A percentile compares a stretch with the other conserved stretches of the same genome.
Conservation (phyloP, 1,139 yeast species). For the Suhomyces guaymorum region DNA sequence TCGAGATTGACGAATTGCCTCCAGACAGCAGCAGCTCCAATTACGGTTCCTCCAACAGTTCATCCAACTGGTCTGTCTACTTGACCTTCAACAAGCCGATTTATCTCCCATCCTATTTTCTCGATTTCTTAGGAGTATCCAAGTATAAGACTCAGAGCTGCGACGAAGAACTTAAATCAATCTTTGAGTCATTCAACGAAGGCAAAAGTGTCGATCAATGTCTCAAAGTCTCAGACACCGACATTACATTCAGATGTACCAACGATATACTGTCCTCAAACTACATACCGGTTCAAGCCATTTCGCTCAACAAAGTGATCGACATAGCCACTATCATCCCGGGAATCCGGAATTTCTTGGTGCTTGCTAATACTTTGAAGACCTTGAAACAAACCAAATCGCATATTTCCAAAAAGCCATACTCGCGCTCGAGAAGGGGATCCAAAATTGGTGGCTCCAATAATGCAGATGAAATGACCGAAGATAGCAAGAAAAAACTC, state of each 20-base stretch:
- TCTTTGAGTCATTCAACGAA: constrained; percentile 22
- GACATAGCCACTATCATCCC: constrained; percentile 31
- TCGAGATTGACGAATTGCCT: constrained; percentile 14
- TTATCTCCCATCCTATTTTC: constrained; percentile 27
- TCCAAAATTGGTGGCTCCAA: constrained; percentile 9
- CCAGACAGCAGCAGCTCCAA: constrained; percentile 6
- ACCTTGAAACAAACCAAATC: constrained; percentile 5
- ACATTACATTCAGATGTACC: constrained; percentile 8
- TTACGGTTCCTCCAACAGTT: constrained; percentile 4
- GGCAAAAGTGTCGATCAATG: constrained; percentile 17
- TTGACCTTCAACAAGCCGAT: constrained; percentile 28
- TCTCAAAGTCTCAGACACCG: not conserved
- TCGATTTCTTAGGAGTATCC: constrained; percentile 34
- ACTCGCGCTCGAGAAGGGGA: constrained; percentile 12
- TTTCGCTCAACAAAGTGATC: constrained; percentile 25
- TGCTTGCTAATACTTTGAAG: constrained; percentile 25
- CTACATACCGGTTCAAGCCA: constrained; percentile 23
- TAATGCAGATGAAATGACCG: constrained; percentile 16
- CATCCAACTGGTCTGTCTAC: constrained; percentile 21
- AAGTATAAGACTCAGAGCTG: constrained; percentile 12
- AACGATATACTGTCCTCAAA: constrained; percentile 12
- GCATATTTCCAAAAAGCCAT: not conserved
- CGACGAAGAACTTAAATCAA: constrained; percentile 7
- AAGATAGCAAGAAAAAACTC: constrained; percentile 31
- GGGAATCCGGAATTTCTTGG: constrained; percentile 34